Percentiles rank a stretch among this genome's conserved stretches.
These are phyloP conservation scores for Chaetomium fimeti DNA, from an alignment of 495 filamentous ascomycete genomes.

Conservation along the genomic window DNA sequence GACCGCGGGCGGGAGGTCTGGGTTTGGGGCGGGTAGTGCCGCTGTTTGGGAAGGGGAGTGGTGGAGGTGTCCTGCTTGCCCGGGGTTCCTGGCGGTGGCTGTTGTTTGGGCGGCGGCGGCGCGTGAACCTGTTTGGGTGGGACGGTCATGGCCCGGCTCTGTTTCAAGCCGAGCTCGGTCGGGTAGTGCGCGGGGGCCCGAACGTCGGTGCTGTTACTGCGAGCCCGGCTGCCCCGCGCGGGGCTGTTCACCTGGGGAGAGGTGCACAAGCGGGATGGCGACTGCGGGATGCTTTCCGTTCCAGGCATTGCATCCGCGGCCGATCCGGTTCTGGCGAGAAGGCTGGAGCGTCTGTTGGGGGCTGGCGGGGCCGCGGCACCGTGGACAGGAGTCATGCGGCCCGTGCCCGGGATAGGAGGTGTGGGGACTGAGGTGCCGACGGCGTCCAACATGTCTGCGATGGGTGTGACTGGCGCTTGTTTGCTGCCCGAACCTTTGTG, in stretches of 20 bases:
- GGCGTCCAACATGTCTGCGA: slow-evolving; percentile 42
- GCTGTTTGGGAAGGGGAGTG: slow-evolving; percentile 35
- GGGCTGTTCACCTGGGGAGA: slow-evolving; percentile 35
- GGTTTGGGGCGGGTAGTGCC: slow-evolving; percentile 46
- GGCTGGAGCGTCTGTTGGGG: slow-evolving; percentile 46
- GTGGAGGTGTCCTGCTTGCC: slow-evolving; percentile 18
- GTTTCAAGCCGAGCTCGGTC: slow-evolving; percentile 20
- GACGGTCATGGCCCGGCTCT: slow-evolving; percentile 34
- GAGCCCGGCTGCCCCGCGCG: slow-evolving; percentile 25
- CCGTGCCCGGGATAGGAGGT: slow-evolving; percentile 32
- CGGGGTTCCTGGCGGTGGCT: neutral
- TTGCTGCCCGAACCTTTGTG: slow-evolving; percentile 35
- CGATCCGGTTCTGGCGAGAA: slow-evolving; percentile 40
- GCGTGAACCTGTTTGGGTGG: slow-evolving; percentile 32
- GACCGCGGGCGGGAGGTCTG: slow-evolving; percentile 33
- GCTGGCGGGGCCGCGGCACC: slow-evolving; percentile 34
- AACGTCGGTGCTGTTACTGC: slow-evolving; percentile 44
- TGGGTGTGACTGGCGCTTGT: slow-evolving; percentile 25
- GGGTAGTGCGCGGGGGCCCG: slow-evolving; percentile 18
- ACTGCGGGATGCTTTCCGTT: slow-evolving; percentile 19
- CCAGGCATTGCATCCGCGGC: slow-evolving; percentile 20
- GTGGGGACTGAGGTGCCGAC: slow-evolving; percentile 37
- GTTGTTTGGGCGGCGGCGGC: slow-evolving; percentile 22
- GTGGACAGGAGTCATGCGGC: slow-evolving; percentile 23
- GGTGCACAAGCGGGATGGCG: slow-evolving; percentile 25